Evolutionary conservation across 2,329 filamentous ascomycete genomes (phyloP), one percentile per base, ranked within the genome.

Genomic region (Monosporascus sp.): DNA sequence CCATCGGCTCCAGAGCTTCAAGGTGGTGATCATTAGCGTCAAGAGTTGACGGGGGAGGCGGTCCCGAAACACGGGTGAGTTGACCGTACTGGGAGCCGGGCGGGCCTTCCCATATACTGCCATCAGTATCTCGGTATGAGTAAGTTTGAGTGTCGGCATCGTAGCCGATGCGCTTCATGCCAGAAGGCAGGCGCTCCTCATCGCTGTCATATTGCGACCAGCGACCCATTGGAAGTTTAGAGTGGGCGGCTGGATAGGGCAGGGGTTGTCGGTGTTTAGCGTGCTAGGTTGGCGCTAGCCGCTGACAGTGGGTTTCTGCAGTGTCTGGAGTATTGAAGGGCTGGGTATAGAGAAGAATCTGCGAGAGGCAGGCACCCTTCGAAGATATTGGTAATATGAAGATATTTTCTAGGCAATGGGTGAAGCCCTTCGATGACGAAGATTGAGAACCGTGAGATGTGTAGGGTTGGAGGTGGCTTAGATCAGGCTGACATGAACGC

Each of bases 111-210:
- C 74, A 80, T 50, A 72, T 62, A 36, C 61, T 65, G 47, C 77
- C 77, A 18, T 73, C 66, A 50, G 59, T 52, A 54, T 76, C 74
- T 50, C 70, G 70, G 67, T 74, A 79, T 37, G 71, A 75, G 67
- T 79, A 79, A 27, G 63, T 69, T 59, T 77, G 68, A 4, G 67
- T 72, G 61, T 79, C 76, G 54, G 76, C 74, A 54, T 80, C 77
- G 63, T 80, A 79, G 57, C 77, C 76, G 36, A 77, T 69, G 49
- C 77, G 73, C 50, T 68, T 54, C 69, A 79, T 75, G 64, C 76
- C 77, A 49, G 75, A 68, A 4, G 77, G 77, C 37, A 80, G 69
- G 50, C 77, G 76, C 57, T 74, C 67, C 37, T 72, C 67, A 57
- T 79, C 77, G 44, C 64, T 66, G 47, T 69, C 67, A 56, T 67